Base-by-base conservation (phyloP, 202 grass and related monocot genomes). In the Saccharum hybrid region DNA sequence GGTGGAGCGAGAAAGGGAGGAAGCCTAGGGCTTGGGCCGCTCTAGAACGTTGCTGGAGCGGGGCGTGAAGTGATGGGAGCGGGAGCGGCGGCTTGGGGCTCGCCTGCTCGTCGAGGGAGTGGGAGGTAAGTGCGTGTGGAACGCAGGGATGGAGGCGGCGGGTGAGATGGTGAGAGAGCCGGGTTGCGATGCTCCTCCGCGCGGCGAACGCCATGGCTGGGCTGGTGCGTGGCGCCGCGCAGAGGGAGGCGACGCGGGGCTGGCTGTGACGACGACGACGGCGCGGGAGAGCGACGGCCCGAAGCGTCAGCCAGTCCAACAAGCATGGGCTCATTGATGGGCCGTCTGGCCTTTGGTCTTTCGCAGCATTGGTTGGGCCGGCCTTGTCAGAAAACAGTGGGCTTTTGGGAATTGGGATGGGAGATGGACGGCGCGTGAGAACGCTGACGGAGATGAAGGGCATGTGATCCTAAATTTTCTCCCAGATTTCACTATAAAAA, bases 121-220 rank as follows among this genome's bases (percentile, higher is more conserved):
- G 64, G 75, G 85, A 84, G 86, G 75, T 11, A 65, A 72, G 51
- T 23, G 66, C 66, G 21, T 90, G 83, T 14, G 80, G 49, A 4
- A 62, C 7, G 42, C 70, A 22, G 2, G 87, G 80, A 34, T 89
- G 69, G 71, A 71, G 0, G 71, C 87, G 83, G 52, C 80, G 87
- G 63, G 7, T 71, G 61, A 92, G 68, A 37, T 86, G 69, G 42
- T 49, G 83, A 54, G 87, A 86, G 75, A 86, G 41, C 59, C 75
- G 77, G 54, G 82, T 81, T 54, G 83, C 63, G 71, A 92, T 43
- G 79, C 74, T 79, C 59, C 88, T 90, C 74, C 88, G 75, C 68
- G 88, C 79, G 49, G 83, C 79, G 79, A 90, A 86, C 61, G 88
- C 88, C 88, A 90, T 90, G 80, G 74, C 65, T n/a, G 63, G 54